Evolutionary conservation across 371 early-diverging fungal species (phyloP), one percentile per base, ranked within the genome.

Genomic region (Syncephalastrum monosporum): DNA sequence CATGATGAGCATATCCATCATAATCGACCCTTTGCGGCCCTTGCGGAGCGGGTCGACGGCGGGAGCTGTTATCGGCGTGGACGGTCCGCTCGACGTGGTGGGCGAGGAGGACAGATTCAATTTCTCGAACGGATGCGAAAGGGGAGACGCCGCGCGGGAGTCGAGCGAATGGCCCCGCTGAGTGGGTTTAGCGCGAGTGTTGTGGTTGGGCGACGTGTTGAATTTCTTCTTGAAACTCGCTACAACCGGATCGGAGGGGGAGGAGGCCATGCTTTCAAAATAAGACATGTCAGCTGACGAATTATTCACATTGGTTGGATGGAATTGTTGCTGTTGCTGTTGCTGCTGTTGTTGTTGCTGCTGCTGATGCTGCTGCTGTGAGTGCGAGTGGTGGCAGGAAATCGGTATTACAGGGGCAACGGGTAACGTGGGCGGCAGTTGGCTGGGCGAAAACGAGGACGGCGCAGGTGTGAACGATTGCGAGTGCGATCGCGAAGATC

Each of bases 121-220:
- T 10, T 33, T 33, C 38, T 33, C 38, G 8, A 33, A 33, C 5
- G 38, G 38, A 33, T 33, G 38, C 38, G 38, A 33, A 10, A 33
- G 38, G 38, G 47, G 54, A 44, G 42, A 61, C 3, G 68, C 65
- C 21, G 75, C 64, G 23, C 61, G 66, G 0, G 67, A 64, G 59
- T 75, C 76, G 16, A 75, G 68, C 68, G 68, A 75, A 23, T 68
- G 72, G 6, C 67, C 71, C 44, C 72, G 57, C n/a, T 75, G 68
- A 42, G 64, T 70, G 0, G 68, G 59, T 29, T 70, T 65, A 13
- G 71, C 61, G 24, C 67, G 42, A n/a, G 29, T 4, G 21, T 16
- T 47, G n/a, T 23, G 57, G 38, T 55, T 59, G 23, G 15, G 63
- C 47, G 23, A 56, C 38, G 17, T 46, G 43, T 19, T 29, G 16